Base-by-base conservation (phyloP, 164 flowering plant species). In the Stephania cephalantha region DNA sequence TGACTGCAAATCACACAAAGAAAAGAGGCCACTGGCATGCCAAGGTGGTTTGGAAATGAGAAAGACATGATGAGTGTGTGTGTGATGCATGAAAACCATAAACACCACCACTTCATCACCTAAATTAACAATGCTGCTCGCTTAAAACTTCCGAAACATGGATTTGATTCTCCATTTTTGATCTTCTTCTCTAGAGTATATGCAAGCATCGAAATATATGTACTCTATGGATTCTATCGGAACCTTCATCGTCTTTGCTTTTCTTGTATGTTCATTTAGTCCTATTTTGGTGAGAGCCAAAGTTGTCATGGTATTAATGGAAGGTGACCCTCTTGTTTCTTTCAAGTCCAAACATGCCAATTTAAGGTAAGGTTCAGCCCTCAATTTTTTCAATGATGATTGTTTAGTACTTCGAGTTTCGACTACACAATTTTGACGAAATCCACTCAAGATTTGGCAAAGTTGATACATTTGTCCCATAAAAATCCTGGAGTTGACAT, bases 251-350 rank as follows among this genome's bases (percentile, higher is more conserved):
- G 45, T 78, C 50, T 46, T 81, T 1, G 29, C 79, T 7, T 73
- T 72, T 76, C 45, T 78, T 46, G 55, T 77, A 46, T 52, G 29
- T 25, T 64, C 46, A 66, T 77, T 76, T 79, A 69, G 71, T 70
- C 45, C 72, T 46, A 67, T 58, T 30, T 55, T 75, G 9, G 72
- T 77, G 30, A 55, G 73, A 10, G 85, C 84, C 55, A 83, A 86
- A 68, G 85, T 85, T 25, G 77, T 79, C 74, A 80, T 87, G 80
- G 87, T 87, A 76, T 58, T 85, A 42, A 81, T 85, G 85, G 86
- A 87, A 58, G 86, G 77, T 46, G 85, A 84, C 46, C 82, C 89
- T 58, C 77, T 80, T 17, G 75, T 79, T 50, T 77, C 79, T 45
- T 69, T 58, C 77, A 75, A 76, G 72, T 13, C 73, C 48, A 46